Evolutionary conservation across 2,329 filamentous ascomycete species (phyloP).

Genomic region (Eutypa lata): DNA sequence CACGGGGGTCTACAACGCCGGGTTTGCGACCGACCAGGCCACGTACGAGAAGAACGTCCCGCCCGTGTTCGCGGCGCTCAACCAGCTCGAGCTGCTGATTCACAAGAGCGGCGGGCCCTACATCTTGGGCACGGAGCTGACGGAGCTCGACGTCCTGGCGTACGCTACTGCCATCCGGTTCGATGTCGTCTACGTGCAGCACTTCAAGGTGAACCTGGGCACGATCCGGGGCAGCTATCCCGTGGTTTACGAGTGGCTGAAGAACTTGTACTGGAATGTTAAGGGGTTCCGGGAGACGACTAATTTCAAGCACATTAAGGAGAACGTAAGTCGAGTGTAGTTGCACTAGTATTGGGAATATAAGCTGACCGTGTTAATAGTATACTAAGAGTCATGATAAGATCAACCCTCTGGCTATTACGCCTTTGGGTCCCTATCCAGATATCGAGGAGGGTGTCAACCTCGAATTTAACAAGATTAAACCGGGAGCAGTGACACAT

Average conservation of each 20-base stretch:
- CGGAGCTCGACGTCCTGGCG: constrained; percentile 56
- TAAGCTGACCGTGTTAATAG: constrained; percentile 4
- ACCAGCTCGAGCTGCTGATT: constrained; percentile 51
- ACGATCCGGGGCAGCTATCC: constrained; percentile 60
- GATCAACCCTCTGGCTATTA: constrained; percentile 60
- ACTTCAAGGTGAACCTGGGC: constrained; percentile 65
- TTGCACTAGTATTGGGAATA: too few species aligned
- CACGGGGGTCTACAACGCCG: constrained; percentile 58
- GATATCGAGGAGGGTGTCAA: constrained; percentile 52
- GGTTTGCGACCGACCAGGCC: constrained; percentile 54
- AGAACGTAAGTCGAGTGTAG: too few species aligned
- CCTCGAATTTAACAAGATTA: constrained; percentile 44
- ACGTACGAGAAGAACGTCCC: constrained; percentile 53
- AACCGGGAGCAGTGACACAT: constrained; percentile 44
- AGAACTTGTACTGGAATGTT: constrained; percentile 55
- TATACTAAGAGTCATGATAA: constrained; percentile 55
- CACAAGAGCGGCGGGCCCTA: constrained; percentile 42
- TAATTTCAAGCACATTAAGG: constrained; percentile 66
- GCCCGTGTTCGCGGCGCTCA: constrained; percentile 56
- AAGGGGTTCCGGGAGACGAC: constrained; percentile 55
- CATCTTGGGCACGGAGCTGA: constrained; percentile 51
- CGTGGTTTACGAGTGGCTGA: constrained; percentile 58
- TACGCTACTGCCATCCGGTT: constrained; percentile 59
- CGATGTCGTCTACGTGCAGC: constrained; percentile 60
- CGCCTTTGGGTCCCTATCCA: constrained; percentile 60